Evolutionary conservation across 2,329 filamentous ascomycete genomes (phyloP), one percentile per base, ranked within the genome.

Genomic region (Colletotrichum lindemuthianum): DNA sequence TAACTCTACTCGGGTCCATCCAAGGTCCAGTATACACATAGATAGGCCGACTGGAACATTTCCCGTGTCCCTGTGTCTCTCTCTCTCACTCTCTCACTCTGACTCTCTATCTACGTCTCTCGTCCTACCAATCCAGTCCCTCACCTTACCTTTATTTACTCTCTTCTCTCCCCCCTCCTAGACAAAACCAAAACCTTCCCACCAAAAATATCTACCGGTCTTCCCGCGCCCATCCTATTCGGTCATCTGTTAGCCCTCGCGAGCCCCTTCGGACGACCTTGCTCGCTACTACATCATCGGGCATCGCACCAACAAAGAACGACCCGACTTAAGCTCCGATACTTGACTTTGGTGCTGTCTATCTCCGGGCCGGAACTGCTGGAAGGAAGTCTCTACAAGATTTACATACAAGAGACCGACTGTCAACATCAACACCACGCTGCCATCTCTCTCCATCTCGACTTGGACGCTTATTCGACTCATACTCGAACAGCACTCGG

Each of bases 291-390:
- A 48, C 44, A 57, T 48, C 54, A 8, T 41, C 54, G 34, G 36
- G 37, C 34, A 33, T 41, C 34, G 15, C 12, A 43, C 40, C 45
- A 32, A 52, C 55, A 63, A 47, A 63, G 54, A 36, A 49, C 41
- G 39, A 39, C 33, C 49, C n/a, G 24, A 24, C 24, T 24, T 24
- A 24, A 24, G 24, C 24, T 15, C 6, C 39, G n/a, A 40, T 15
- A 39, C 47, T 1, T 41, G 5, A 6, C 24, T n/a, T 16, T 24
- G 36, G 44, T 51, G 36, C 52, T 59, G 52, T 16, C 59, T 44
- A 44, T 16, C 59, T 50, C 15, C 39, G 16, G 51, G 52, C 44
- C 59, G 47, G 59, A 61, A 39, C 33, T 37, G 44, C 33, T 36
- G 32, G 16, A 54, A 43, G 34, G 36, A 53, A 44, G 15, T 43